Evolutionary conservation across 139 green algal genomes (phyloP).

Genomic region (Astrephomene gubernaculifera): DNA sequence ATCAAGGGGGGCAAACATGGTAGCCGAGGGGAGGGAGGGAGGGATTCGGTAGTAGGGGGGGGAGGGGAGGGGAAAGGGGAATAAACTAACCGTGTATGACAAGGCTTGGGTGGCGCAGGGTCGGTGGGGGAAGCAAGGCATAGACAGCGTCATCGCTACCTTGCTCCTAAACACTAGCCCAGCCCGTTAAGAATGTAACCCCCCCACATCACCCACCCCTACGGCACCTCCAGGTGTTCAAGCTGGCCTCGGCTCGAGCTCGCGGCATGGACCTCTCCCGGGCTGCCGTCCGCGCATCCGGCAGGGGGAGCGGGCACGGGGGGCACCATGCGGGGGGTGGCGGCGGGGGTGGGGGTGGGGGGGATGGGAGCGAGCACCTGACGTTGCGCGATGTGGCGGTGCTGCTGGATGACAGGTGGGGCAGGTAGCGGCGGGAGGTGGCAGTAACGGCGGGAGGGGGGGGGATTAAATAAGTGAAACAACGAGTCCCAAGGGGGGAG

Average conservation of each 20-base stretch:
- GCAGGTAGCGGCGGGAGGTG: no score
- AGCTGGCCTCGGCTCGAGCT: neutral
- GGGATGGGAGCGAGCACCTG: conserved; percentile 29
- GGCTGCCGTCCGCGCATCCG: neutral
- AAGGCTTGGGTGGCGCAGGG: neutral
- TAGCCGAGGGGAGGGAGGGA: neutral
- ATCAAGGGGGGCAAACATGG: no score
- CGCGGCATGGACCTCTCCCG: conserved; percentile 10
- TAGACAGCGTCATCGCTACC: neutral
- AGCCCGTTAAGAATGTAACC: neutral
- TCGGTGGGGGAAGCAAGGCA: no score
- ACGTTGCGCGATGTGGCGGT: conserved; percentile 19
- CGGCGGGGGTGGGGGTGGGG: neutral
- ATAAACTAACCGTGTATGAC: no score
- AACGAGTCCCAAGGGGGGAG: no score
- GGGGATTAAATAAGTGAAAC: no score
- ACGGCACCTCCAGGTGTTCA: conserved; percentile 1
- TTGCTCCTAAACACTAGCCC: neutral
- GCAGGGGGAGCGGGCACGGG: neutral
- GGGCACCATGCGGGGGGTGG: neutral
- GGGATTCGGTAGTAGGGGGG: neutral
- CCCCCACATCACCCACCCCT: neutral
- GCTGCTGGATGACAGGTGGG: conserved; percentile 31
- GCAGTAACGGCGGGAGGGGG: no score
- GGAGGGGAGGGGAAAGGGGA: no score